Evolutionary conservation across 2,329 filamentous ascomycete species (phyloP), one percentile per base, ranked within the genome.

Genomic region (Claviceps capensis): DNA sequence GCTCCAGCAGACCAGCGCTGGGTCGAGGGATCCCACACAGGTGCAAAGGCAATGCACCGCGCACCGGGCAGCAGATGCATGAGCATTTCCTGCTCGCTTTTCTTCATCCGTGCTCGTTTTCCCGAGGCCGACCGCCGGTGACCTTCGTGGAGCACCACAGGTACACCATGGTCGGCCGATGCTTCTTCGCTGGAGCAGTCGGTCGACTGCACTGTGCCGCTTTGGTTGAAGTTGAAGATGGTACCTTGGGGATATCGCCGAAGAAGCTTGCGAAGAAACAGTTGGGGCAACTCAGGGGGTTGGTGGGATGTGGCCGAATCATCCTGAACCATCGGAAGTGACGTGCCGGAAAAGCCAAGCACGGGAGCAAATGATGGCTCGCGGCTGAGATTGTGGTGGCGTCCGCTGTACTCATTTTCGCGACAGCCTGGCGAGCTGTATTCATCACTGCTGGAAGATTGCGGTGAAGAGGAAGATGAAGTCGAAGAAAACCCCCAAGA

Each of bases 1-100:
- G 70, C 69, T 1, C 70, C 73, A 0, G 74, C 69, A 53, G 70
- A 76, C 70, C 72, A 76, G 9, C 72, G 63, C 41, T 75, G 67
- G 51, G 65, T 67, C 5, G 67, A 62, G 0, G 67, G 56, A 50
- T 76, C 72, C 72, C 73, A 77, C 0, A 77, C 57, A 0, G 75
- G 75, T 2, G 76, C 63, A 47, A 76, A 68, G 0, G 69, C 69
- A 0, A 78, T 61, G 30, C 70, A 74, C 5, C 72, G 63, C 1
- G 73, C 73, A 0, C 65, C 65, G 0, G 72, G 68, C 6, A 78
- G 69, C 0, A 67, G 59, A 2, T 60, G 53, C 0, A 63, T 54
- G 2, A 75, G 60, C 7, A 62, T 49, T 6, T 42, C 54, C 14
- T 58, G 59, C 45, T 63, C 59, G 5, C 49, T 52, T 22, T 58